Base-by-base conservation (phyloP, 805 yeast species). In the Kregervanrija fluxuum region DNA sequence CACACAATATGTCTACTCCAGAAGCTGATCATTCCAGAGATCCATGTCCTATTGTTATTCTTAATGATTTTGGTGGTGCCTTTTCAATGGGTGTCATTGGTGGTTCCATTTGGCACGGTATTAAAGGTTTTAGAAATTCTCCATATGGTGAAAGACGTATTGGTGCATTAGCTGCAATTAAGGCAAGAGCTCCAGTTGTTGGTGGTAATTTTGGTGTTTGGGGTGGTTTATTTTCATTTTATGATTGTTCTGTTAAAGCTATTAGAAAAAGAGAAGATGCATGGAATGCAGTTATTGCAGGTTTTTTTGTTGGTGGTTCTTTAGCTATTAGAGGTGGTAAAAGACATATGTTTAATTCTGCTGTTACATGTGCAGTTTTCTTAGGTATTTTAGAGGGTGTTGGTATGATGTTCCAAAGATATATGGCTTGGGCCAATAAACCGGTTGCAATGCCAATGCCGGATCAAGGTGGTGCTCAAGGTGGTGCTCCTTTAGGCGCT, bases 151-250 rank as follows among this genome's bases (percentile, higher is more conserved):
- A 93, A 69, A 80, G 99, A 70, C 75, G 95, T 59, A 67, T 78
- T 48, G 98, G 99, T 45, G 86, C 96, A 15, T 62, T 91, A 44
- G 73, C 86, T 36, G 97, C 98, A 35, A 84, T 93, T 56, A 88
- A 88, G 63, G 87, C 96, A 42, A 79, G 99, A 66, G 98, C 97
- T 2, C 99, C 99, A 35, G 96, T 91, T 41, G 89, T 91, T 44
- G 99, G 99, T 54, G 99, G 99, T 61, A 93, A 93, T 68, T 91
- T 93, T 60, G 99, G 99, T 71, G 95, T 87, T 35, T 93, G 99
- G 99, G 99, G 99, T 74, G 99, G 99, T 49, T 72, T 93, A 57
- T 93, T 93, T 64, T 88, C 97, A 32, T 84, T 95, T 11, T 93
- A 82, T 62, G 99, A 93, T 68, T 93, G 99, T 74, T 77, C 90